Percentiles rank a stretch among this genome's conserved stretches.
phyloP scores from a whole-genome alignment of 2,329 filamentous ascomycete species.

The Claviceps sp. region DNA sequence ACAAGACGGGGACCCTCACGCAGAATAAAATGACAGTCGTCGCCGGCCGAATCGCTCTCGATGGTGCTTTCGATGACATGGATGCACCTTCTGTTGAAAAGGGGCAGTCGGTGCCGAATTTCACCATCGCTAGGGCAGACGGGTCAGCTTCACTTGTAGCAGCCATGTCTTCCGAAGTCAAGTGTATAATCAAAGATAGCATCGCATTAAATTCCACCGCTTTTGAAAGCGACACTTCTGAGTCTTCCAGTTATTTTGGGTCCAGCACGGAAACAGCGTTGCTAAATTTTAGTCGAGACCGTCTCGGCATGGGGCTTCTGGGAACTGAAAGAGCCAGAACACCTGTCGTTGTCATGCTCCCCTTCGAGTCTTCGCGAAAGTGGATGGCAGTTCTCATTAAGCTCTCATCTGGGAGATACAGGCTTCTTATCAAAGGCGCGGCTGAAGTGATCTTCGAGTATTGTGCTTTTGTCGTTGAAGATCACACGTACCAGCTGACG shows the following conservation, averaged over 20 bases:
- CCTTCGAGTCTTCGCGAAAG: slow-evolving; percentile 40
- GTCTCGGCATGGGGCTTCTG: slow-evolving; percentile 31
- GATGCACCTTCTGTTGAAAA: slow-evolving; percentile 12
- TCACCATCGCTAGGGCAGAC: slow-evolving; percentile 12
- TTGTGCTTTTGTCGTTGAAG: slow-evolving; percentile 28
- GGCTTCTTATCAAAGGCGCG: slow-evolving; percentile 43
- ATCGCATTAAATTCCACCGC: slow-evolving; percentile 38
- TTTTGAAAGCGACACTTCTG: slow-evolving; percentile 31
- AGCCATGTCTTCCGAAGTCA: slow-evolving; percentile 20
- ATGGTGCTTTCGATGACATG: slow-evolving; percentile 23
- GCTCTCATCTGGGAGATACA: slow-evolving; percentile 30
- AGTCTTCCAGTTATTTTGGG: slow-evolving; percentile 30
- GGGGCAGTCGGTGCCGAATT: slow-evolving; percentile 10
- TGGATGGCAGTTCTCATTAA: slow-evolving; percentile 43
- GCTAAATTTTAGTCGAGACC: slow-evolving; percentile 35
- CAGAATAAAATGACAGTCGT: slow-evolving; percentile 51
- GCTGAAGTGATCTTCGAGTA: slow-evolving; percentile 40
- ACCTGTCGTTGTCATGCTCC: slow-evolving; percentile 33
- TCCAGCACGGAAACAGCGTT: slow-evolving; percentile 43
- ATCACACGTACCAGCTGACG: slow-evolving; percentile 25
- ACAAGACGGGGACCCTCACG: slow-evolving; percentile 53
- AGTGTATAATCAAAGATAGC: slow-evolving; percentile 24
- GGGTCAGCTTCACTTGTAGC: slow-evolving; percentile 17
- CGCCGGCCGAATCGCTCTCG: slow-evolving; percentile 37
- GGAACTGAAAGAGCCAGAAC: slow-evolving; percentile 32